Base-by-base conservation (phyloP, 306 rosid species). In the Prunus dulcis region DNA sequence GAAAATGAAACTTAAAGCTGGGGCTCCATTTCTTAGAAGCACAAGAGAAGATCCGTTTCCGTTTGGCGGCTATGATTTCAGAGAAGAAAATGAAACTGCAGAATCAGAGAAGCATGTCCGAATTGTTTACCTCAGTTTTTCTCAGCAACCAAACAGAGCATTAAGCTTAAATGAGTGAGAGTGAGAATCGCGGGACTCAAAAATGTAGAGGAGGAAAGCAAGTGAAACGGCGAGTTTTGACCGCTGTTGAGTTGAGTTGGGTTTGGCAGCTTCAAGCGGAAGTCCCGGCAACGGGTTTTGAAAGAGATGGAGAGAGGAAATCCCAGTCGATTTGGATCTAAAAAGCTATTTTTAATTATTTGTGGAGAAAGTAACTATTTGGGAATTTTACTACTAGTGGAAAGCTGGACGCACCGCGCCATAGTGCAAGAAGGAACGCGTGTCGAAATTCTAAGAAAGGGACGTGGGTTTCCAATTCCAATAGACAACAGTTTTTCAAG, bases 121-220 rank as follows among this genome's bases (percentile, higher is more conserved):
- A 12, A 14, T 47, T 20, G 4, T n/a, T 57, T 71, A 66, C 67
- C 82, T 25, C 17, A 75, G 46, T n/a, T 55, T 57, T 60, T 61
- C 57, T 12, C 46, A 23, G 76, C 66, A 28, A 67, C 74, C 67
- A 68, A 72, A 67, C 71, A 15, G 72, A 72, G 30, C 50, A 32
- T 30, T 20, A 13, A 52, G 50, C n/a, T 19, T 13, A 11, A 28
- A 7, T 69, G 10, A 38, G 53, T 2, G 60, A 17, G 45, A 8
- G 2, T 18, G 45, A 13, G 20, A 9, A 57, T 22, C 14, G 22
- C 14, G 63, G 63, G 47, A 38, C 18, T 65, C 3, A 18, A n/a
- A 2, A 56, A 56, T 56, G 62, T 10, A 56, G 28, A 56, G 14
- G 10, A 53, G 34, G 65, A 30, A 34, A 41, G 32, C 53, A 66